phyloP scores from a whole-genome alignment of 257 asterid genomes.

The Solanum lignicaule region DNA sequence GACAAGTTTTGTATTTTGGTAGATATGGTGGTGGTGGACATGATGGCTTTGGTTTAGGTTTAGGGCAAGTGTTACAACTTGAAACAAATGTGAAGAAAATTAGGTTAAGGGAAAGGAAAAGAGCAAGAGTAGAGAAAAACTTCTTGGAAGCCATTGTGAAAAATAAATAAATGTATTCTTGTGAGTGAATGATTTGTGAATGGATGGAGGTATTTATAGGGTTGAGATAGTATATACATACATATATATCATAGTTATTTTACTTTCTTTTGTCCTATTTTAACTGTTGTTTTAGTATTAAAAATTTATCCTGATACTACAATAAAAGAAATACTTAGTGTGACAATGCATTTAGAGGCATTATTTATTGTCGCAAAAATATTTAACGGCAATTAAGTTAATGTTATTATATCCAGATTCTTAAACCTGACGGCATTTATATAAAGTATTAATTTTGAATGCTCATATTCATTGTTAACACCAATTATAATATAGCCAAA shows the following conservation, averaged over 20 bases:
- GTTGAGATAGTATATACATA: not conserved
- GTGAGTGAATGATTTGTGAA: not conserved
- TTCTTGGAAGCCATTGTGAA: not conserved
- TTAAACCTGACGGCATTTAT: no score
- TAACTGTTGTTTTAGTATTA: not conserved
- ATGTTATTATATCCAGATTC: accelerated
- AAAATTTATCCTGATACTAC: no score
- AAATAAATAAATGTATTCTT: not conserved
- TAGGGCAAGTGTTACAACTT: not conserved
- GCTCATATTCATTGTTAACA: no score
- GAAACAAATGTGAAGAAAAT: not conserved
- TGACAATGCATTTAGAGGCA: not conserved
- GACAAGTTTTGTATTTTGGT: not conserved
- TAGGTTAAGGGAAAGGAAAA: not conserved
- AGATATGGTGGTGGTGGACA: not conserved
- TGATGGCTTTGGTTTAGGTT: conserved; percentile 1
- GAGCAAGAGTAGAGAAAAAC: not conserved
- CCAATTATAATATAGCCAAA: no score
- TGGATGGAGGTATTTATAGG: not conserved
- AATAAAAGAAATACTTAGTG: no score
- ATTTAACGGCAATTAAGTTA: no score
- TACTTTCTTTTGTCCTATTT: not conserved
- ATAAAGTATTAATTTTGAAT: no score
- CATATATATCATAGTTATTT: not conserved
- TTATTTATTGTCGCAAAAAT: no score